Evolutionary conservation across 1,284 basidiomycete species (phyloP).

Genomic region (Cryptococcus neoformans): DNA sequence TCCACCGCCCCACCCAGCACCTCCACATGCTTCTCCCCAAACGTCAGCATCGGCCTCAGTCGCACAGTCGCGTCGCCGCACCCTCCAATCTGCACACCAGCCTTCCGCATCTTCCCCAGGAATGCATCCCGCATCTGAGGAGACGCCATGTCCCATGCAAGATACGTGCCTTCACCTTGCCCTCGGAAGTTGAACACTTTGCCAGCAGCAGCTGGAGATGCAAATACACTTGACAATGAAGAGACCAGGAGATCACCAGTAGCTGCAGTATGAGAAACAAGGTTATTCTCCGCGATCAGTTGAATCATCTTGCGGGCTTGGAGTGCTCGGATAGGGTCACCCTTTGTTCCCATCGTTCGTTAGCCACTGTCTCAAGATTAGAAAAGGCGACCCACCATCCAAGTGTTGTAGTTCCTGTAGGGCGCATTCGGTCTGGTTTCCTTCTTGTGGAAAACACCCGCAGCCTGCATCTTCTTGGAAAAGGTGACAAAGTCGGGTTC

Average conservation of each 20-base stretch:
- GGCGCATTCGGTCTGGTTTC: slow-evolving; percentile 53
- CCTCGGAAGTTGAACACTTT: slow-evolving; percentile 51
- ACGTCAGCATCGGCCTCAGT: slow-evolving; percentile 54
- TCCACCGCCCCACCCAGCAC: slow-evolving; percentile 36
- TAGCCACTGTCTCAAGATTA: background rate
- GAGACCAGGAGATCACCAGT: slow-evolving; percentile 17
- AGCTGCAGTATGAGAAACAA: slow-evolving; percentile 25
- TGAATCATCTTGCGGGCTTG: slow-evolving; percentile 55
- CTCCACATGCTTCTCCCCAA: slow-evolving; percentile 51
- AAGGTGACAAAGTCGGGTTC: slow-evolving; percentile 57
- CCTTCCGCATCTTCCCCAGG: slow-evolving; percentile 48
- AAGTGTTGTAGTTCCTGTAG: slow-evolving; percentile 51
- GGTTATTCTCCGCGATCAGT: slow-evolving; percentile 41
- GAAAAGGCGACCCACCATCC: slow-evolving; percentile 35
- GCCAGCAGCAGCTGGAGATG: slow-evolving; percentile 6
- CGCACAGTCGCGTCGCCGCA: slow-evolving; percentile 50
- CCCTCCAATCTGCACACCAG: slow-evolving; percentile 43
- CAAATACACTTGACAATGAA: slow-evolving; percentile 19
- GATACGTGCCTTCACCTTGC: slow-evolving; percentile 53
- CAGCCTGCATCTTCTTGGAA: slow-evolving; percentile 55
- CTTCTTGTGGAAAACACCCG: slow-evolving; percentile 54
- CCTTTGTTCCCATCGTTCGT: slow-evolving; percentile 8
- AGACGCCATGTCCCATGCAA: slow-evolving; percentile 53
- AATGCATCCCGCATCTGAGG: slow-evolving; percentile 50
- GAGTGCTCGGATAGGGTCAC: slow-evolving; percentile 53